These are phyloP conservation scores for Viridothelium virens DNA, from an alignment of 495 filamentous ascomycete genomes.

Conservation along the genomic window DNA sequence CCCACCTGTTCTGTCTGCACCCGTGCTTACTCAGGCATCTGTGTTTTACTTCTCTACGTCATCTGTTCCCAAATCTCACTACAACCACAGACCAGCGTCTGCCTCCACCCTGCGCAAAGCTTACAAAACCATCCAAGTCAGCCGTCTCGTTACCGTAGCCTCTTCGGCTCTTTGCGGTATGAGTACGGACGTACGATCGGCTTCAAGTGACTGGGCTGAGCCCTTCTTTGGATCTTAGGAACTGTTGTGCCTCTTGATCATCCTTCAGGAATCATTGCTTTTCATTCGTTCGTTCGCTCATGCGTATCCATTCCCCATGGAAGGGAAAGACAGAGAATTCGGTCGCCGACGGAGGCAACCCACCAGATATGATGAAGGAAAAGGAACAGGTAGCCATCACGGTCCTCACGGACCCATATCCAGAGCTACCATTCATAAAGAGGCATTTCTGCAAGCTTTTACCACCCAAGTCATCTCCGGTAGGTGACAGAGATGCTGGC, in stretches of 20 bases:
- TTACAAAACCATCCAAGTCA: no score
- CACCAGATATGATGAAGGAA: not conserved
- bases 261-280: not conserved
- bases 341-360: not conserved
- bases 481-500: not conserved
- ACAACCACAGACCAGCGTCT: no score
- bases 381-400: not conserved
- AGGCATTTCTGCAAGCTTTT: not conserved
- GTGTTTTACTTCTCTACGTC: no score
- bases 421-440: not conserved
- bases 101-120: no score
- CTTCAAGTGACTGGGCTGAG: not conserved
- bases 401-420: not conserved
- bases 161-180: no score
- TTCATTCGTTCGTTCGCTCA: not conserved
- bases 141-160: no score
- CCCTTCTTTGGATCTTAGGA: not conserved
- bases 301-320: not conserved
- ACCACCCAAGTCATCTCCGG: not conserved
- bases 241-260: not conserved
- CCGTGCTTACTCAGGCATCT: no score
- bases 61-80: no score
- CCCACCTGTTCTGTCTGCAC: no score
- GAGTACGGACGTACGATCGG: no score
- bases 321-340: not conserved